Evolutionary conservation across 306 rosid genomes (phyloP), one percentile per base, ranked within the genome.

Genomic region (Quercus alba): DNA sequence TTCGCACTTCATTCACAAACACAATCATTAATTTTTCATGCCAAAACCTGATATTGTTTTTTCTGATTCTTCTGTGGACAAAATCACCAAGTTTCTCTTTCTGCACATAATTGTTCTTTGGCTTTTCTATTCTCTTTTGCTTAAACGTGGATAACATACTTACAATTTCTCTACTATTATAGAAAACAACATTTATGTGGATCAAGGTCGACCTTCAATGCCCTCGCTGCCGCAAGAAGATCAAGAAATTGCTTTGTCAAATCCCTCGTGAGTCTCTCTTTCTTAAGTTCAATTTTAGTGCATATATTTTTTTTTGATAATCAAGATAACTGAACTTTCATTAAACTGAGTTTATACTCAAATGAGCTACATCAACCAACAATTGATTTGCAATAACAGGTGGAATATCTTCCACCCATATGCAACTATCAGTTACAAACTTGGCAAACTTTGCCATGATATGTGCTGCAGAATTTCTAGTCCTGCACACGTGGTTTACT

Each of bases 181-280:
- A 92, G 90, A 87, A 70, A 21, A 85, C 90, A 4, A 85, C 91
- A 5, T 2, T 13, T 55, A 92, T 91, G 97, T 81, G 78, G 75
- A 88, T 94, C 56, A 85, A 87, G 84, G 98, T 89, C 74, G 92
- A 94, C 56, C 91, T 92, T 82, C 88, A 88, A 38, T 94, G 99
- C 75, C 19, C 35, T 1, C 86, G 86, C 69, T 93, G 99, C 86
- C 85, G 62, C 73, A 94, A 84, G 84, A 94, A 92, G 87, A 90
- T 94, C 59, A 94, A 92, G 87, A 94, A 85, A 78, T 74, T 91
- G 63, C 97, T 94, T 41, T 23, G 85, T 70, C 88, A 87, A 80
- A 72, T 85, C 13, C 97, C 97, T 81, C 93, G 99, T 94, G 70
- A 88, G 99, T 89, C 30, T 84, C 63, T 33, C 12, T 19, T 5